Base-by-base conservation (phyloP, 2,329 filamentous ascomycete species). In the Stemphylium beticola region DNA sequence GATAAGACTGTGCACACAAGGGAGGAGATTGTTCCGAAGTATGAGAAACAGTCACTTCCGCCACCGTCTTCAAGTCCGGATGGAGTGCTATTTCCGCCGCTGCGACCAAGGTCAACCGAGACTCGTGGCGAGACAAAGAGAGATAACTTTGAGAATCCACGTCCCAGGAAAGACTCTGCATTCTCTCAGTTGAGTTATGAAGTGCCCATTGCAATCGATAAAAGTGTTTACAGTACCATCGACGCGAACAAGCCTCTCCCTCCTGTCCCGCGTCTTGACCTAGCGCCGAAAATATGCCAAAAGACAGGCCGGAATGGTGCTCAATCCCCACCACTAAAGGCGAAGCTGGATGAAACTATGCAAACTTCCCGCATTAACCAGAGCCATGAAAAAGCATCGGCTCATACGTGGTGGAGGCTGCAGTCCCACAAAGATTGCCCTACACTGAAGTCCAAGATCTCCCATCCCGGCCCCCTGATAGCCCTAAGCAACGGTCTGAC, bases 391-490 rank as follows among this genome's bases (percentile, higher is more conserved):
- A 46, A 38, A 38, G 34, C 40, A 37, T 17, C 26, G 11, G n/a
- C 9, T 10, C 26, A 44, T 22, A 17, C 40, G 5, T 45, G 51
- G 52, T 58, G 51, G 55, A 58, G 46, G 37, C 18, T 43, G 38
- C 40, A 24, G 29, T 32, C 47, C 2, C 32, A 41, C 44, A 54
- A 54, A 39, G 36, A 45, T 5, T 50, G 50, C 17, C 32, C 26
- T 4, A 29, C 41, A 1, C 42, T 68, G 4, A 72, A 72, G 44
- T 44, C 60, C 2, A 61, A 62, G 11, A 72, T 73, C 14, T 70
- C 67, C 6, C 43, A 40, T 4, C 65, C 65, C 1, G 33, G 49
- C 1, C 66, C 64, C 3, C 52, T 67, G 12, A 44, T 60, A 20
- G 49, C 47, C 4, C 38, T 49, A 18, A 22, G 45, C 11, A 14